These are phyloP conservation scores for Dipsacomyces acuminosporus DNA, from an alignment of 371 early-diverging fungal species.

Conservation along the genomic window DNA sequence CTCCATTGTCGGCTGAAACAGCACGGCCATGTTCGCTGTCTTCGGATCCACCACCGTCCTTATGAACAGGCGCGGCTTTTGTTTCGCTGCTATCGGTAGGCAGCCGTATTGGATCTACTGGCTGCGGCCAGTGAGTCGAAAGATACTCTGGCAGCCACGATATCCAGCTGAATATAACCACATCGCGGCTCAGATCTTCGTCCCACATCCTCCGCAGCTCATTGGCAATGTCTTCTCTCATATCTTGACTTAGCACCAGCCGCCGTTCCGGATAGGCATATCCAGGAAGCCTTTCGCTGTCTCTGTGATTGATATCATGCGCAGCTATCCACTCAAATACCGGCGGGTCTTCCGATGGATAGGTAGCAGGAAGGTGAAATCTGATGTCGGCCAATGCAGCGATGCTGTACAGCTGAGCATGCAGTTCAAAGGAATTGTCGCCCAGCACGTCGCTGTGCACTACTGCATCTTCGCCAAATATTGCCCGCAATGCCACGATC, in stretches of 20 bases:
- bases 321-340: slow-evolving; percentile 63
- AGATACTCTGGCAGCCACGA: slow-evolving; percentile 63
- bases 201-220: slow-evolving; percentile 49
- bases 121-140: slow-evolving; percentile 40
- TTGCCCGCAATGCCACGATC: slow-evolving; percentile 35
- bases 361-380: slow-evolving; percentile 61
- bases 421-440: slow-evolving; percentile 24
- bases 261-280: slow-evolving; percentile 18
- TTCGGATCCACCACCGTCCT: slow-evolving; percentile 8
- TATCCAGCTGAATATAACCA: slow-evolving; percentile 73
- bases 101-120: slow-evolving; percentile 17
- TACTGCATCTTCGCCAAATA: slow-evolving; percentile 39
- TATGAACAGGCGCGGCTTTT: slow-evolving; percentile 5
- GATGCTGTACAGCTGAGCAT: slow-evolving; percentile 22
- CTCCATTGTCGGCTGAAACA: too few relatives aligned
- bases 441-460: slow-evolving; percentile 6
- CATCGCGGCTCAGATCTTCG: slow-evolving; percentile 56
- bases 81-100: slow-evolving; percentile 12
- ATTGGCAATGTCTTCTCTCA: slow-evolving; percentile 9
- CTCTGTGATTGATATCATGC: slow-evolving; percentile 55
- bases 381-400: slow-evolving; percentile 46
- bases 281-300: slow-evolving; percentile 42
- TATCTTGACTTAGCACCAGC: slow-evolving; percentile 17
- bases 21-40: too few relatives aligned
- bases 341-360: slow-evolving; percentile 64